These are phyloP conservation scores for Heliamphora pulchella DNA, from an alignment of 179 eudicot genomes.

Conservation along the genomic window DNA sequence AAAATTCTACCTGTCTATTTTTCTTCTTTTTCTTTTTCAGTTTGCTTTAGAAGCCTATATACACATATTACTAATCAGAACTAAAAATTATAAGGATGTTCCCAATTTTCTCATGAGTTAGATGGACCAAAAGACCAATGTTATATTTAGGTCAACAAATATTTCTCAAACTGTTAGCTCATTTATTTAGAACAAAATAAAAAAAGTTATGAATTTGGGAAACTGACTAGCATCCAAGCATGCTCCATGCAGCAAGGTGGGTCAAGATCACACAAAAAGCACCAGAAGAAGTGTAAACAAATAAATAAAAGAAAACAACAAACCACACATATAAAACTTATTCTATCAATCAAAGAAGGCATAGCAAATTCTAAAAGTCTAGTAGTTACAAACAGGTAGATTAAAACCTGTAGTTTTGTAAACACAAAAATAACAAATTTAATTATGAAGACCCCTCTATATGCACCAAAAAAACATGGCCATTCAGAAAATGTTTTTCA, in stretches of 20 bases:
- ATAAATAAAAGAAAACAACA: background rate
- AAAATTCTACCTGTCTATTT: too few relatives aligned
- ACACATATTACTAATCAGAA: background rate
- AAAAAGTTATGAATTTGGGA: background rate
- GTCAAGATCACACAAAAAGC: background rate
- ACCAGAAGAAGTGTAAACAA: background rate
- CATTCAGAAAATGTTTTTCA: background rate
- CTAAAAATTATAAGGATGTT: background rate
- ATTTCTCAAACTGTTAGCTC: background rate
- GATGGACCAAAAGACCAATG: background rate
- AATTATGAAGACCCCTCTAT: background rate
- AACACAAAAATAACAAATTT: background rate
- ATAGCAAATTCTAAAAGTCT: constrained; percentile 2
- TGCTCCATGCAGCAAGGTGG: constrained; percentile 1
- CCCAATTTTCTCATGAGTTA: background rate
- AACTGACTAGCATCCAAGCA: background rate
- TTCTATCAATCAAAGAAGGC: background rate
- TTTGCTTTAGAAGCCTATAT: too few relatives aligned
- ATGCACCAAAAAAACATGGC: background rate
- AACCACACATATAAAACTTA: background rate
- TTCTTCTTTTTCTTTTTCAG: too few relatives aligned
- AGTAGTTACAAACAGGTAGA: background rate
- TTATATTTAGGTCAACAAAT: background rate
- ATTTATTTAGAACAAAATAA: too few relatives aligned
- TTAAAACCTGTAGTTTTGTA: background rate